Conservation (phyloP, 352 stramenopile species). For the Phytopythium ostracodes region DNA sequence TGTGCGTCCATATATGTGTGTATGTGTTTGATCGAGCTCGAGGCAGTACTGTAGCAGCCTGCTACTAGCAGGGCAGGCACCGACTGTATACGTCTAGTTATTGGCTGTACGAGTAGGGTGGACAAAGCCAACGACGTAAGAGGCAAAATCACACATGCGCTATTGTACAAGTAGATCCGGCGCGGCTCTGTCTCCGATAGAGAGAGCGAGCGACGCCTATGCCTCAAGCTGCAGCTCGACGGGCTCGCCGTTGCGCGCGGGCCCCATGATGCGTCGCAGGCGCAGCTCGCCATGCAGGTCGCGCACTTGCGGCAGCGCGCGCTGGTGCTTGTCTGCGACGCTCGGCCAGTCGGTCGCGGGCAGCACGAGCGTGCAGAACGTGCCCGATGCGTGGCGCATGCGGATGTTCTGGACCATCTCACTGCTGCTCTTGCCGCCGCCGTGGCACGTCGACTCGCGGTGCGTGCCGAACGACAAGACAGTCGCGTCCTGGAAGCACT, state of each 20-base stretch:
- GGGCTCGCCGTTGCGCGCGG: conserved; percentile 30
- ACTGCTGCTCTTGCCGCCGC: conserved; percentile 67
- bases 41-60: no score
- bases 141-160: conserved; percentile 9
- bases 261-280: conserved; percentile 52
- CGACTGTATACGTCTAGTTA: background rate
- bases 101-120: conserved; percentile 1
- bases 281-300: conserved; percentile 53
- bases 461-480: conserved; percentile 55
- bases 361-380: conserved; percentile 67
- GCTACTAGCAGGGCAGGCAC: background rate
- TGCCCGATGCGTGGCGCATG: conserved; percentile 76
- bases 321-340: conserved; percentile 34
- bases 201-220: conserved; percentile 10
- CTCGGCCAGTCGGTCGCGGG: conserved; percentile 43
- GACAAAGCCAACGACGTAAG: background rate
- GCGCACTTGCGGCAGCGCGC: conserved; percentile 33
- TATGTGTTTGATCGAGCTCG: no score
- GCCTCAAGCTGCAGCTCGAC: conserved; percentile 41
- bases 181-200: background rate
- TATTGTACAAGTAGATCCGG: background rate
- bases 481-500: conserved; percentile 62
- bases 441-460: conserved; percentile 55
- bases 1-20: no score
- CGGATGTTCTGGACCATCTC: conserved; percentile 88